phyloP scores from a whole-genome alignment of 1,139 yeast genomes.

The Eremothecium sinecaudum region DNA sequence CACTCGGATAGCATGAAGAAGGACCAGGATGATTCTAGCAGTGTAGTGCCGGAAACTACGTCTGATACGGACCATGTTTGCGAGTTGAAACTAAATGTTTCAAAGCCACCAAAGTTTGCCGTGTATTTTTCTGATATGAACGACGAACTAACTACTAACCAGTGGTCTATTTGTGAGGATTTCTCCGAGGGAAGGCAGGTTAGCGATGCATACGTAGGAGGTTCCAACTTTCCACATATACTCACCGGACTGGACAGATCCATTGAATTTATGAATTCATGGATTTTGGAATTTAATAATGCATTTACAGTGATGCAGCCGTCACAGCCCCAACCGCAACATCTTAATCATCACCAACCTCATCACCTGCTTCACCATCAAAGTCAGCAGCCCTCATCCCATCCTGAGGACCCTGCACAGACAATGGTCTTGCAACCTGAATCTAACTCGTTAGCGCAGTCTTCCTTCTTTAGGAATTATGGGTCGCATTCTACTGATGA shows the following conservation, averaged over 20 bases:
- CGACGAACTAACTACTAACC: slow-evolving; percentile 42
- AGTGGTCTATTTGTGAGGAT: slow-evolving; percentile 78
- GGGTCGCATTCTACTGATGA: slow-evolving; percentile 5
- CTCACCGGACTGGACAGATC: slow-evolving; percentile 45
- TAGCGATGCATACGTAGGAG: slow-evolving; percentile 52
- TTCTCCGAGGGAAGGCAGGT: slow-evolving; percentile 78
- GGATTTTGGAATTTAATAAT: slow-evolving; percentile 40
- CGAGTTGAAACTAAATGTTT: slow-evolving; percentile 44
- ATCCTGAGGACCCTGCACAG: slow-evolving; percentile 4
- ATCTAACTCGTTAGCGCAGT: slow-evolving; percentile 7
- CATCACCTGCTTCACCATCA: too few species aligned
- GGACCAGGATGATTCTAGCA: slow-evolving; percentile 10
- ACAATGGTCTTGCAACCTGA: slow-evolving; percentile 10
- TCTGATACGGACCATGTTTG: slow-evolving; percentile 25
- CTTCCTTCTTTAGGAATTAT: slow-evolving; percentile 4
- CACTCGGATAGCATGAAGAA: slow-evolving; percentile 27
- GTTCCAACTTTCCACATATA: slow-evolving; percentile 36
- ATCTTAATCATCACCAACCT: not conserved
- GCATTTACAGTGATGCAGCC: slow-evolving; percentile 21
- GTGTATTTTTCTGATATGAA: slow-evolving; percentile 46
- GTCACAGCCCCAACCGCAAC: not conserved
- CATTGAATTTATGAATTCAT: slow-evolving; percentile 44
- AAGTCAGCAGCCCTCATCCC: too few species aligned
- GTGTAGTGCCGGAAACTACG: slow-evolving; percentile 6
- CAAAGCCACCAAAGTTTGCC: slow-evolving; percentile 64